These are phyloP conservation scores for Phlegmacium glaucopus DNA, from an alignment of 768 basidiomycete species.

Conservation along the genomic window DNA sequence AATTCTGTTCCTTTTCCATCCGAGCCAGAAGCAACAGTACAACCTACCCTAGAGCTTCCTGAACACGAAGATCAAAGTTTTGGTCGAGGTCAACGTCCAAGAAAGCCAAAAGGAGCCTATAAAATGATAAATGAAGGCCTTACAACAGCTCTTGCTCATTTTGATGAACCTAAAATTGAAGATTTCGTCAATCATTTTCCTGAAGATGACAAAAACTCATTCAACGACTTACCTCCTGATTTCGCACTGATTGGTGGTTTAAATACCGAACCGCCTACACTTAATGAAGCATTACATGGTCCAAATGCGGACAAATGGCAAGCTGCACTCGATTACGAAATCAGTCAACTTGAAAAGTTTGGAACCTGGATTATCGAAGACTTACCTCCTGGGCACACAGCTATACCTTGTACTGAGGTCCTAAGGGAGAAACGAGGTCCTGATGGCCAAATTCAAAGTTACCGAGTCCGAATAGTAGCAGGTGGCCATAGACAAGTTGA, in stretches of 20 bases:
- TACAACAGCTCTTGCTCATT: no score
- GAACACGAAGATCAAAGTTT: no score
- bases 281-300: slow-evolving; percentile 5
- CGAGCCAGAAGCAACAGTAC: no score
- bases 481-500: slow-evolving; percentile 34
- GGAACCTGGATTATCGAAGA: slow-evolving; percentile 26
- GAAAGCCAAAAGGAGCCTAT: no score
- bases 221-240: background rate
- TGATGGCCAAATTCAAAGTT: slow-evolving; percentile 24
- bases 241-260: background rate
- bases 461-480: slow-evolving; percentile 32
- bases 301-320: slow-evolving; percentile 15
- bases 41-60: no score
- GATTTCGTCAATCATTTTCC: no score
- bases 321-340: slow-evolving; percentile 22
- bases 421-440: slow-evolving; percentile 32
- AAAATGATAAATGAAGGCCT: no score
- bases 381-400: slow-evolving; percentile 17
- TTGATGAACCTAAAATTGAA: no score
- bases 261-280: background rate
- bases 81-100: no score
- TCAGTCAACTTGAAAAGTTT: slow-evolving; percentile 22
- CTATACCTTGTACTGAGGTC: slow-evolving; percentile 29
- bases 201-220: background rate
- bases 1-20: no score